Base-by-base conservation (phyloP, 2,329 filamentous ascomycete species). In the Colletotrichum siamense region DNA sequence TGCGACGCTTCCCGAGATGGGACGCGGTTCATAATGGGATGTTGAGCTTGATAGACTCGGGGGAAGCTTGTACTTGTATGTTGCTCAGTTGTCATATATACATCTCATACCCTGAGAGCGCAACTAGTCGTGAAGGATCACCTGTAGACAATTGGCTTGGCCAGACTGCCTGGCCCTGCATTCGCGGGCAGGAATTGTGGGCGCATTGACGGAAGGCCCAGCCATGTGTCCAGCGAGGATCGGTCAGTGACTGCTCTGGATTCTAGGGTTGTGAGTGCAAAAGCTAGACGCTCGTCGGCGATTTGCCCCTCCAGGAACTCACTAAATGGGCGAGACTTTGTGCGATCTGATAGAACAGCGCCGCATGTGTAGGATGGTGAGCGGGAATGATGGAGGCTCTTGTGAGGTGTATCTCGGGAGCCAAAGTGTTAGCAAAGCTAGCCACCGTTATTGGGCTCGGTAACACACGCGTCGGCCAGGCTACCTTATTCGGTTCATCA, bases 61-160 rank as follows among this genome's bases (percentile, higher is more conserved):
- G 70, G 44, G 66, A 77, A 65, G 64, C 81, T 80, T 85, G 85
- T 86, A 87, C 82, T 86, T 85, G 82, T 87, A 86, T 84, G 84
- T 80, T 81, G 79, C 81, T 81, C 71, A 76, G 65, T 82, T 82
- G 81, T 81, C 81, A 81, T 84, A 84, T 84, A 84, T 83, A 83
- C 80, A 84, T 80, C 81, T 77, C 72, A 75, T 77, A 71, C 75
- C 66, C 62, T 77, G 71, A 57, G 71, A 49, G 30, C 18, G 62
- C n/a, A n/a, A 67, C 67, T 76, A 59, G 59, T 70, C 66, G 70
- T 65, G 71, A 75, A 61, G 12, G 18, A 69, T 34, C 26, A 28
- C 49, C 26, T 16, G 34, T 28, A 64, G 12, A 18, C 30, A 16
- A 59, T 16, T 28, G 55, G 55, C 52, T 13, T 26, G 52, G 52